phyloP scores from a whole-genome alignment of 768 basidiomycete genomes.

The Pleurotus pulmonarius region DNA sequence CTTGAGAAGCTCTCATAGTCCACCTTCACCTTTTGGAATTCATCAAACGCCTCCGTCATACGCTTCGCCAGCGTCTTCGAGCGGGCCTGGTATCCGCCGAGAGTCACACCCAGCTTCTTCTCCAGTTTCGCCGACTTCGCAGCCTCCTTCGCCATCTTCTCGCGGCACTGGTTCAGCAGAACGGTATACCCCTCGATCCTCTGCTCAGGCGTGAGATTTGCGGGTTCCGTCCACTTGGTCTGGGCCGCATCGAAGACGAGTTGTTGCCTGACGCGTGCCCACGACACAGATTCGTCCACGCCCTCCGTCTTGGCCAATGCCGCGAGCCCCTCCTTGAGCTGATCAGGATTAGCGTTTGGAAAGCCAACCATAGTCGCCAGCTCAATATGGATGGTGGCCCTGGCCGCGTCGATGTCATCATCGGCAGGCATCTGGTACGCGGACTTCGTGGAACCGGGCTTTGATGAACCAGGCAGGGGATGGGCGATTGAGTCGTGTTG shows the following conservation, averaged over 20 bases:
- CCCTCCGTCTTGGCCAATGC: constrained; percentile 60
- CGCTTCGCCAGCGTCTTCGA: constrained; percentile 63
- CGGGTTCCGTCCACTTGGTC: constrained; percentile 65
- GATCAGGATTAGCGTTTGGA: constrained; percentile 74
- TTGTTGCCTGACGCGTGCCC: constrained; percentile 64
- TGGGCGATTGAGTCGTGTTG: constrained; percentile 85
- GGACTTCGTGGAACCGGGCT: constrained; percentile 69
- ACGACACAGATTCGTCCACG: constrained; percentile 57
- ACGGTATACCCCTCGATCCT: constrained; percentile 62
- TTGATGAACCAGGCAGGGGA: constrained; percentile 84
- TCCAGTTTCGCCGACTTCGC: constrained; percentile 79
- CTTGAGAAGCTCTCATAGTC: constrained; percentile 80
- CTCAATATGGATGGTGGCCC: constrained; percentile 70
- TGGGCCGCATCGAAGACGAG: constrained; percentile 59
- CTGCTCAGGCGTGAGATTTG: constrained; percentile 50
- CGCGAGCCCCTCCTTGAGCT: constrained; percentile 74
- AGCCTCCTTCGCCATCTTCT: constrained; percentile 76
- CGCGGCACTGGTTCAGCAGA: constrained; percentile 59
- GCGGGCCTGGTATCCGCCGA: constrained; percentile 90
- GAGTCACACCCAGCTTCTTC: constrained; percentile 82
- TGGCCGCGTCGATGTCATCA: constrained; percentile 67
- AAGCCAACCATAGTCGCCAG: constrained; percentile 80
- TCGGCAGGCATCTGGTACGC: constrained; percentile 75
- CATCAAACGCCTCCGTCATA: constrained; percentile 63
- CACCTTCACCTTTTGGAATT: constrained; percentile 59